Evolutionary conservation across 306 rosid species (phyloP), one percentile per base, ranked within the genome.

Genomic region (Crataegus laevigata): DNA sequence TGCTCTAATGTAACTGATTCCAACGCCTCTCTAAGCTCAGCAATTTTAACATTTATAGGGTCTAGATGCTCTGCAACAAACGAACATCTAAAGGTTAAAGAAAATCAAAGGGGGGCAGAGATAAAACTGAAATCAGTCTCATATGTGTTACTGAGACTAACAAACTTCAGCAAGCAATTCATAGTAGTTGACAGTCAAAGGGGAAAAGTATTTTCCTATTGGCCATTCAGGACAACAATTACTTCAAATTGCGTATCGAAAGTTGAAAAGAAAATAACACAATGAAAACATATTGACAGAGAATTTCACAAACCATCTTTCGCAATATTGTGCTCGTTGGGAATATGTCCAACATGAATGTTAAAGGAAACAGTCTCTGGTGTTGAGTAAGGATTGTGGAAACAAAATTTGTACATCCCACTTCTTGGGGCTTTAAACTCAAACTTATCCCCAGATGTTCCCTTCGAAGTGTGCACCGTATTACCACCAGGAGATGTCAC

Each of bases 291-390:
- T 15, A 68, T 64, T 77, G 17, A 81, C 26, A 75, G 4, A 80
- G 57, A 75, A 26, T 81, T 73, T 59, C 64, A 81, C 87, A 15
- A 78, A 94, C 97, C 99, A 78, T 94, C 97, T 79, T 94, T 94
- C 63, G 99, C 99, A 65, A 90, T 90, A 68, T 94, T 88, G 50
- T 89, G 96, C 86, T 94, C 97, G 51, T 84, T 84, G 51, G 99
- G 99, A 81, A 94, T 94, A 81, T 94, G 99, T 74, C 99, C 97
- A 65, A 92, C 90, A 75, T 94, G 99, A 38, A 94, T 90, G 89
- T 94, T 85, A 89, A 94, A 94, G 69, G 99, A 94, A 83, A 94
- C 96, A 9, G 99, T 94, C 89, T 94, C 99, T 1, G 99, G 97
- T 54, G 97, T 90, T 0, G 99, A 90, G 88, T 92, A 82, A 6